phyloP scores from a whole-genome alignment of 257 asterid genomes.

The Solanum piurae region DNA sequence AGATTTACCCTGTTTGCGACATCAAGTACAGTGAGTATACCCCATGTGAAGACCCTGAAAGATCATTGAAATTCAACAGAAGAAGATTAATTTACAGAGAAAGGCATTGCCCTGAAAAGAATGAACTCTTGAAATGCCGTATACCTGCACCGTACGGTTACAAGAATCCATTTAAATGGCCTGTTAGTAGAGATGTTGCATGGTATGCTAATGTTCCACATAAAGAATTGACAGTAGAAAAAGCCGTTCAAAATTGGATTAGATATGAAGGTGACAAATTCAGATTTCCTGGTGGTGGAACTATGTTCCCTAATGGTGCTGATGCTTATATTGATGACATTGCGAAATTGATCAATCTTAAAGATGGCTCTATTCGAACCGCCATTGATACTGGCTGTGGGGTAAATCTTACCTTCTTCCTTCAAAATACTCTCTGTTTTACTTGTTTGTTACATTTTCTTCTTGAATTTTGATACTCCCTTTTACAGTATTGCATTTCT shows the following conservation, averaged over 20 bases:
- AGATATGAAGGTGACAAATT: conserved; percentile 11
- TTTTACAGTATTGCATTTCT: neutral
- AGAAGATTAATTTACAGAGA: conserved; percentile 11
- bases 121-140: conserved; percentile 1
- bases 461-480: neutral
- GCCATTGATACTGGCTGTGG: conserved; percentile 24
- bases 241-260: conserved; percentile 16
- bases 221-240: conserved; percentile 14
- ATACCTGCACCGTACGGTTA: conserved; percentile 8
- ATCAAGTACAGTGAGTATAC: conserved; percentile 12
- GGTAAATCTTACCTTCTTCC: neutral
- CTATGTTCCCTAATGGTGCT: conserved; percentile 22
- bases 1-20: conserved; percentile 1
- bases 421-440: neutral
- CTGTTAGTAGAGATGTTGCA: conserved; percentile 9
- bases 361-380: conserved; percentile 17
- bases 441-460: neutral
- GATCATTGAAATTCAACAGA: conserved; percentile 2
- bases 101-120: conserved; percentile 12
- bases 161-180: conserved; percentile 13
- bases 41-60: conserved; percentile 11
- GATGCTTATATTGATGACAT: conserved; percentile 18
- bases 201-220: conserved; percentile 20
- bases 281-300: conserved; percentile 22
- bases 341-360: conserved; percentile 5